Evolutionary conservation across 257 asterid genomes (phyloP), one percentile per base, ranked within the genome.

Genomic region (Solanum sitiens): DNA sequence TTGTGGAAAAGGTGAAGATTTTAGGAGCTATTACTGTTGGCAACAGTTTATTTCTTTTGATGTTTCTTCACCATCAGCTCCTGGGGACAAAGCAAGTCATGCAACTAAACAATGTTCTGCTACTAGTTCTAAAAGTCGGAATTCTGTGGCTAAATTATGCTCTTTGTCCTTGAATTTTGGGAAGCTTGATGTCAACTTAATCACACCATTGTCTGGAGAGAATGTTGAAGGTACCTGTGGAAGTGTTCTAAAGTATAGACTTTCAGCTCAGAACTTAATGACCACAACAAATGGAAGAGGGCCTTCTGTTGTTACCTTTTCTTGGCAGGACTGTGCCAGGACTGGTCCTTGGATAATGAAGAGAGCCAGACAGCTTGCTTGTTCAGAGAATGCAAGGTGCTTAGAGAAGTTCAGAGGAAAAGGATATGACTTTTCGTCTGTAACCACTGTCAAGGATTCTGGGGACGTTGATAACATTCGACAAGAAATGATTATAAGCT

Each of bases 311-410:
- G 86, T 96, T 89, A 92, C 95, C 88, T 89, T 95, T 93, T 87
- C 90, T 90, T 94, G 98, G 99, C 97, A 92, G 92, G 96, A 93
- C 83, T 91, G 92, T 92, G 89, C 93, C 68, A 90, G 86, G 71
- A 93, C 98, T 87, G 98, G 96, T 87, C 96, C 98, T 89, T 94
- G 95, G 98, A 93, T 96, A 88, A 94, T 96, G 50, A 92, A 91
- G 92, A 94, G 91, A 87, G 99, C 98, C 67, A 96, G 93, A 89
- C 91, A 89, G 85, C 91, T 95, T 84, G 98, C 98, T 88, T 93
- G 97, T 86, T 92, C 96, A 44, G 96, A 93, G 88, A 94, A 92
- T 93, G 91, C 89, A 30, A 91, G 89, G 91, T 88, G 92, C 85
- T 90, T 93, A 90, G 93, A 90, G 86, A 92, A 90, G 86, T 92